Evolutionary conservation across 257 asterid species (phyloP), one percentile per base, ranked within the genome.

Genomic region (Rubia yunnanensis): DNA sequence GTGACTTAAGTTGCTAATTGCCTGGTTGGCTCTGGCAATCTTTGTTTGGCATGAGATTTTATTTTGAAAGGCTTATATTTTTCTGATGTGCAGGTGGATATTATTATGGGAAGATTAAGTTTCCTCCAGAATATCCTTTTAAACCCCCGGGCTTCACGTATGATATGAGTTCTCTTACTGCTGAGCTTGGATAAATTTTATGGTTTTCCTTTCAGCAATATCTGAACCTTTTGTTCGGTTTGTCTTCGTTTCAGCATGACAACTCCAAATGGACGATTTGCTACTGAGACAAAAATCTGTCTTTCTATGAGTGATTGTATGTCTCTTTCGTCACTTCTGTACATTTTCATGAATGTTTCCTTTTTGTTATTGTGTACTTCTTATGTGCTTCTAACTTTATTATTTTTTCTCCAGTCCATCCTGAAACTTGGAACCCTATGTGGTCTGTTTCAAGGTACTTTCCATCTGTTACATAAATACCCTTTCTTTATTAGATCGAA

Each of bases 91-190:
- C 55, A 90, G 99, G 98, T 75, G 99, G 99, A 68, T 94, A 81
- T 83, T 94, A 90, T 77, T 85, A 94, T 73, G 99, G 99, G 72
- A 88, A 88, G 82, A 86, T 94, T 72, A 90, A 85, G 77, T 94
- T 94, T 82, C 99, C 99, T 70, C 85, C 99, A 46, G 96, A 94
- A 53, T 94, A 94, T 81, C 96, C 98, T 11, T 90, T 74, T 59
- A 94, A 94, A 76, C 99, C 99, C 69, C 98, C 98, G 38, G 92
- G 89, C 61, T 90, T 94, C 78, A 91, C 88, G 99, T 88, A 74
- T 20, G 65, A 62, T 64, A 38, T 31, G 44, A 60, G 66, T 61
- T 67, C 54, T 67, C 24, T 49, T 36, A 17, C 34, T 30, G 17
- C 24, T 10, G 36, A 44, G 52, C 53, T 20, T 23, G 36, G 11